These are phyloP conservation scores for Lentinula guzmanii DNA, from an alignment of 768 basidiomycete genomes.

Conservation along the genomic window DNA sequence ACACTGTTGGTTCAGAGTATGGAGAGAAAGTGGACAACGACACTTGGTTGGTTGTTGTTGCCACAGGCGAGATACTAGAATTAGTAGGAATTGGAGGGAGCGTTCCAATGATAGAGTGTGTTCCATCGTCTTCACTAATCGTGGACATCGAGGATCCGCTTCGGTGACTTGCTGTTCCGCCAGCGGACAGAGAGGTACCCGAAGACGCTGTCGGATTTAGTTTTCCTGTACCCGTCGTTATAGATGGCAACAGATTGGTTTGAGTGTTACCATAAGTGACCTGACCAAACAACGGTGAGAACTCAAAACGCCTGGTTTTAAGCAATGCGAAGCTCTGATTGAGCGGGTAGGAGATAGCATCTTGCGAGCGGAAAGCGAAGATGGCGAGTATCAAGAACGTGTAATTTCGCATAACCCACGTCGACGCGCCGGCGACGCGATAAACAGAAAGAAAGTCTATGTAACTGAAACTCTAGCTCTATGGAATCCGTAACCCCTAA, in stretches of 20 bases:
- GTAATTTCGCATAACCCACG: not conserved
- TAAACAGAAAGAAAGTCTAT: not conserved
- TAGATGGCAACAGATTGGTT: not conserved
- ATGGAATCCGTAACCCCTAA: not conserved
- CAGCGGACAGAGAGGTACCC: not conserved
- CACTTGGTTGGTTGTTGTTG: not conserved
- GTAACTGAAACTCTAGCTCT: not conserved
- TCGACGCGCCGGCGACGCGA: not conserved
- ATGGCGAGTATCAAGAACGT: not conserved
- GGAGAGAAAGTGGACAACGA: not conserved
- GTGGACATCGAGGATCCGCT: not conserved
- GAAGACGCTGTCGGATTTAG: not conserved
- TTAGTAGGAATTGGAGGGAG: slow-evolving; percentile 1
- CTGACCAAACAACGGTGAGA: not conserved
- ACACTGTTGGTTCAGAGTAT: not conserved
- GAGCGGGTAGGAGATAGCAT: not conserved
- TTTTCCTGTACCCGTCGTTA: not conserved
- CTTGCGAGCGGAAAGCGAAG: not conserved
- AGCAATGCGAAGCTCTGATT: not conserved
- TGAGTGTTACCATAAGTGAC: not conserved
- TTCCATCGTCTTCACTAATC: not conserved
- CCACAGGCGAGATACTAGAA: not conserved
- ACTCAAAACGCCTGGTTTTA: not conserved
- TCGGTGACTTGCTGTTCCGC: not conserved
- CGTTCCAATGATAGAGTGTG: not conserved